Evolutionary conservation across 1,284 basidiomycete species (phyloP).

Genomic region (Sporisorium exsertum): DNA sequence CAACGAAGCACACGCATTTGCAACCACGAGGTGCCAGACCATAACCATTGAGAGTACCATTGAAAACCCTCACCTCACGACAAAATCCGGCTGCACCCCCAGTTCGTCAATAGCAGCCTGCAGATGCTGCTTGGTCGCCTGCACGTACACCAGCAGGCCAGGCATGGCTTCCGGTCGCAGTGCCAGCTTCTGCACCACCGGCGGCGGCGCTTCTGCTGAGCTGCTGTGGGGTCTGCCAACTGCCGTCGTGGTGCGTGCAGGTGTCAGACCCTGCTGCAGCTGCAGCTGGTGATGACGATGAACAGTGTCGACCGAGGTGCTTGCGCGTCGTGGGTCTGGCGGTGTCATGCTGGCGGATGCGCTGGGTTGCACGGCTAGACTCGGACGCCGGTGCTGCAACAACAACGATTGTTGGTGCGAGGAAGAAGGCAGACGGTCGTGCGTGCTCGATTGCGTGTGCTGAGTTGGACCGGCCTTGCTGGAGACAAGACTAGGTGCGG

Average conservation of each 20-base stretch:
- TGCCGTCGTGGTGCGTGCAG: background rate
- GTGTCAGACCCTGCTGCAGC: slow-evolving; percentile 2
- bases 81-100: background rate
- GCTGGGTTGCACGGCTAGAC: background rate
- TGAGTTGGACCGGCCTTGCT: background rate
- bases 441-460: background rate
- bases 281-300: slow-evolving; percentile 9
- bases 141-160: slow-evolving; percentile 52
- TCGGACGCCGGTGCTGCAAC: slow-evolving; percentile 6
- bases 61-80: background rate
- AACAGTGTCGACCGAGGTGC: slow-evolving; percentile 18
- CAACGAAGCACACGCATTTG: no score
- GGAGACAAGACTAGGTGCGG: background rate
- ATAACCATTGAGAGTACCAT: no score
- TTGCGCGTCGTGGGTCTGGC: slow-evolving; percentile 12
- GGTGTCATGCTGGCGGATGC: background rate
- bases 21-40: no score
- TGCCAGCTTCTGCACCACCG: slow-evolving; percentile 41
- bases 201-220: slow-evolving; percentile 7
- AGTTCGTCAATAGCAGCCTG: slow-evolving; percentile 41
- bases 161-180: slow-evolving; percentile 57
- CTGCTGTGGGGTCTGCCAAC: slow-evolving; percentile 11
- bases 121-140: slow-evolving; percentile 52
- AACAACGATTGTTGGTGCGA: background rate
- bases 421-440: background rate